Percentiles rank a stretch among this genome's conserved stretches.
Conservation (phyloP, 2,329 filamentous ascomycete genomes). For the Mariannaea elegans region DNA sequence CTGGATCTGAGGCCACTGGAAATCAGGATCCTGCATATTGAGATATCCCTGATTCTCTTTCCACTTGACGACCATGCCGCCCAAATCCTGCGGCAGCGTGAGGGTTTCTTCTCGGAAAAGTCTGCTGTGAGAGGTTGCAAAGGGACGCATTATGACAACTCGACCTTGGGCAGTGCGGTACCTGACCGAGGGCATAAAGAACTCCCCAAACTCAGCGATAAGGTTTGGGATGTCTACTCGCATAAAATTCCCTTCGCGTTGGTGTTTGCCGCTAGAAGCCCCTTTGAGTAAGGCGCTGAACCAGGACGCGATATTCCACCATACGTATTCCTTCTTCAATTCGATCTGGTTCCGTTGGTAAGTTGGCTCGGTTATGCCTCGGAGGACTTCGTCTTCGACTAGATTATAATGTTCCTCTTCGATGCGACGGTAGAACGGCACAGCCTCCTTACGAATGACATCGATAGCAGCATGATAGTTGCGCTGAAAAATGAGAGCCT, state of each 20-base stretch:
- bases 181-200: conserved; percentile 41
- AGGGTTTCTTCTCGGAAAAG: conserved; percentile 33
- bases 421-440: conserved; percentile 48
- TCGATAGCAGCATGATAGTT: conserved; percentile 44
- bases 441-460: conserved; percentile 51
- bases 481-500: conserved; percentile 46
- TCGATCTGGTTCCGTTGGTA: conserved; percentile 42
- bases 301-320: conserved; percentile 42
- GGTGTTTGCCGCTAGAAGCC: conserved; percentile 31
- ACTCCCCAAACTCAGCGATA: conserved; percentile 45
- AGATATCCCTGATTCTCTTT: conserved; percentile 25
- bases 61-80: conserved; percentile 17
- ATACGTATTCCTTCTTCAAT: conserved; percentile 44
- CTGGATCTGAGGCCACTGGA: conserved; percentile 36
- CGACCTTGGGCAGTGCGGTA: conserved; percentile 47
- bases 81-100: conserved; percentile 41
- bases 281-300: conserved; percentile 40
- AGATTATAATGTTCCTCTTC: conserved; percentile 38
- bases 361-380: conserved; percentile 24
- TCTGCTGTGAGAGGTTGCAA: conserved; percentile 30
- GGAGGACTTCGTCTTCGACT: conserved; percentile 46
- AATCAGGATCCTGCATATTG: conserved; percentile 26
- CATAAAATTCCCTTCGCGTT: conserved; percentile 35
- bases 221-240: conserved; percentile 42
- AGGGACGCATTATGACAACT: conserved; percentile 38